Conservation (phyloP, 2,329 filamentous ascomycete genomes). For the Zasmidium angulare region DNA sequence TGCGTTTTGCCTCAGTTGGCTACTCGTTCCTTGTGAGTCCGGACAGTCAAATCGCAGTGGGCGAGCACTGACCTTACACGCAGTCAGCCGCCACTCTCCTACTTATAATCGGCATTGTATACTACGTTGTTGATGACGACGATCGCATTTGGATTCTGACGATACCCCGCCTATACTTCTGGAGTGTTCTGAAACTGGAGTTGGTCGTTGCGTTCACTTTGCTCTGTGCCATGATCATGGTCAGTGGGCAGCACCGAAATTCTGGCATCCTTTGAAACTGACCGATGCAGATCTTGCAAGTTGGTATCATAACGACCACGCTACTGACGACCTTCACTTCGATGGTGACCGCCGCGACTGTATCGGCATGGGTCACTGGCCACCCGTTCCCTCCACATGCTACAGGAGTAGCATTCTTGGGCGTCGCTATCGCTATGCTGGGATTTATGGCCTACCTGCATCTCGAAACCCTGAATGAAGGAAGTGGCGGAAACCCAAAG, state of each 20-base stretch:
- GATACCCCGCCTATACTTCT: slow-evolving; percentile 39
- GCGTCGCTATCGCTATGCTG: slow-evolving; percentile 26
- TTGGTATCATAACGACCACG: slow-evolving; percentile 41
- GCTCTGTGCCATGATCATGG: slow-evolving; percentile 29
- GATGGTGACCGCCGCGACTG: slow-evolving; percentile 35
- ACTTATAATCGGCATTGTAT: slow-evolving; percentile 35
- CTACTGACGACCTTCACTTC: slow-evolving; percentile 40
- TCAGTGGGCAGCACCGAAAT: slow-evolving; percentile 22
- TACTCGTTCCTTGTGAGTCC: slow-evolving; percentile 30
- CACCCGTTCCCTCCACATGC: slow-evolving; percentile 31
- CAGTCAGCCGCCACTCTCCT: slow-evolving; percentile 40
- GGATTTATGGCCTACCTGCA: slow-evolving; percentile 34
- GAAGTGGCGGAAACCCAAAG: slow-evolving; percentile 1
- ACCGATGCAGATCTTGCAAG: slow-evolving; percentile 39
- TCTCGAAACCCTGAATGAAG: slow-evolving; percentile 17
- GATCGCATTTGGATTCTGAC: slow-evolving; percentile 41
- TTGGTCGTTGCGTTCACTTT: slow-evolving; percentile 28
- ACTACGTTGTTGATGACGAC: slow-evolving; percentile 38
- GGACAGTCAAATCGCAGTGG: too few relatives aligned
- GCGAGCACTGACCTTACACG: not conserved
- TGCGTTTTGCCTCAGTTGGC: slow-evolving; percentile 25
- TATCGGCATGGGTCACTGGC: slow-evolving; percentile 35
- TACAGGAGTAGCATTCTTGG: slow-evolving; percentile 24
- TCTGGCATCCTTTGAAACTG: not conserved
- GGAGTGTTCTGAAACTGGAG: slow-evolving; percentile 34